These are phyloP conservation scores for Wickerhamomyces silvicola DNA, from an alignment of 805 yeast genomes.

Conservation along the genomic window DNA sequence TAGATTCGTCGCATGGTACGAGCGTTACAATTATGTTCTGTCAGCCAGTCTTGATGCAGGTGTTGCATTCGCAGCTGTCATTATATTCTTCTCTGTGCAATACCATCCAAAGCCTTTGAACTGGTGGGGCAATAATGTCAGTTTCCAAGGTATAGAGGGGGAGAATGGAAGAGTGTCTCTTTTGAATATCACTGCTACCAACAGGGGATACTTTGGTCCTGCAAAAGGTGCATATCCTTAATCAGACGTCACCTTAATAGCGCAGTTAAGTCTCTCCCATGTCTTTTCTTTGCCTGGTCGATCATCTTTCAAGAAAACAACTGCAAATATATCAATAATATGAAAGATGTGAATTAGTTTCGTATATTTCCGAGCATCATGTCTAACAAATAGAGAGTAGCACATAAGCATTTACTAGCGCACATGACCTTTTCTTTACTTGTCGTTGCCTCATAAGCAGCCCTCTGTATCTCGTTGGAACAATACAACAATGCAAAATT, in stretches of 20 bases:
- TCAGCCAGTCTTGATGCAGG: constrained; percentile 56
- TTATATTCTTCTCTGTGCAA: constrained; percentile 45
- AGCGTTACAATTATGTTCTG: constrained; percentile 42
- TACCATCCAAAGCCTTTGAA: constrained; percentile 34
- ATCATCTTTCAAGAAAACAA: too few species aligned
- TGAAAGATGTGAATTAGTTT: too few species aligned
- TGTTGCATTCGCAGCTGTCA: constrained; percentile 47
- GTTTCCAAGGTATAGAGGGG: constrained; percentile 32
- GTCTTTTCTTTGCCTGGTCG: constrained; percentile 3
- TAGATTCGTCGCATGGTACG: constrained; percentile 48
- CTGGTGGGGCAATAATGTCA: constrained; percentile 66
- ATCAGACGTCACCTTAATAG: constrained; percentile 3
- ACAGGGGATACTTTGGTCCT: constrained; percentile 18
- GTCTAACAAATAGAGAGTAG: too few species aligned
- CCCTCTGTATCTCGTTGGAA: too few species aligned
- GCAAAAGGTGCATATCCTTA: constrained; percentile 13
- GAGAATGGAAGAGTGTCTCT: constrained; percentile 20
- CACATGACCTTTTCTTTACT: too few species aligned
- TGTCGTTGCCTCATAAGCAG: too few species aligned
- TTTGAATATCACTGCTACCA: constrained; percentile 7
- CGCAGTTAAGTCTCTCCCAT: too few species aligned
- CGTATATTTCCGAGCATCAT: too few species aligned
- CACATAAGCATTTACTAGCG: too few species aligned
- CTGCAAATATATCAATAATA: too few species aligned
- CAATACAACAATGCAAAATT: too few species aligned